Evolutionary conservation across 305 asterid genomes (phyloP).

Genomic region (Fraxinus floribunda): DNA sequence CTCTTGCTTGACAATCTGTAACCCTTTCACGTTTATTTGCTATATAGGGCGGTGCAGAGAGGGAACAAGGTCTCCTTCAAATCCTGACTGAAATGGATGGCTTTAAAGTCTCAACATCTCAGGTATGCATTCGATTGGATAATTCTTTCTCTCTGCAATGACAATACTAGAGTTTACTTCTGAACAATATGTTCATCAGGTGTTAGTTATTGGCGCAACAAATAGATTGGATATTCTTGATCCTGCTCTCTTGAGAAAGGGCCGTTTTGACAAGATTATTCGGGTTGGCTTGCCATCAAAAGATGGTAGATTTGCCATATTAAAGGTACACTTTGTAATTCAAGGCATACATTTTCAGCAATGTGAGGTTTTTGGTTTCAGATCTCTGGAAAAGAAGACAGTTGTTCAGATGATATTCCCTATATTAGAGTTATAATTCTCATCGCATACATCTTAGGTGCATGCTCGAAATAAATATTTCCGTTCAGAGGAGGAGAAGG

Average conservation of each 20-base stretch:
- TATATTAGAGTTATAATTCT: slow-evolving; percentile 17
- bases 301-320: slow-evolving; percentile 93
- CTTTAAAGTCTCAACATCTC: slow-evolving; percentile 86
- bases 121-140: slow-evolving; percentile 45
- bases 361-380: background rate
- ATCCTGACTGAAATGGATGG: slow-evolving; percentile 99
- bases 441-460: slow-evolving; percentile 50
- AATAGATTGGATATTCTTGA: slow-evolving; percentile 97
- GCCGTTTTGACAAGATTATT: slow-evolving; percentile 95
- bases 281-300: slow-evolving; percentile 96
- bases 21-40: slow-evolving; percentile 22
- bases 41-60: slow-evolving; percentile 94
- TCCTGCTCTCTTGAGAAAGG: slow-evolving; percentile 94
- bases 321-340: slow-evolving; percentile 56
- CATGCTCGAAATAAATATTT: slow-evolving; percentile 96
- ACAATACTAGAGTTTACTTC: slow-evolving; percentile 21
- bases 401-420: slow-evolving; percentile 6
- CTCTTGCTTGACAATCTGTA: background rate
- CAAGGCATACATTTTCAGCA: slow-evolving; percentile 3
- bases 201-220: slow-evolving; percentile 93
- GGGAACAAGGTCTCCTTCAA: slow-evolving; percentile 99
- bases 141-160: slow-evolving; percentile 14
- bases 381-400: background rate
- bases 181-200: slow-evolving; percentile 49
- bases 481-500: slow-evolving; percentile 92